Conservation (phyloP, 805 yeast genomes). For the Hanseniaspora jakobsenii region DNA sequence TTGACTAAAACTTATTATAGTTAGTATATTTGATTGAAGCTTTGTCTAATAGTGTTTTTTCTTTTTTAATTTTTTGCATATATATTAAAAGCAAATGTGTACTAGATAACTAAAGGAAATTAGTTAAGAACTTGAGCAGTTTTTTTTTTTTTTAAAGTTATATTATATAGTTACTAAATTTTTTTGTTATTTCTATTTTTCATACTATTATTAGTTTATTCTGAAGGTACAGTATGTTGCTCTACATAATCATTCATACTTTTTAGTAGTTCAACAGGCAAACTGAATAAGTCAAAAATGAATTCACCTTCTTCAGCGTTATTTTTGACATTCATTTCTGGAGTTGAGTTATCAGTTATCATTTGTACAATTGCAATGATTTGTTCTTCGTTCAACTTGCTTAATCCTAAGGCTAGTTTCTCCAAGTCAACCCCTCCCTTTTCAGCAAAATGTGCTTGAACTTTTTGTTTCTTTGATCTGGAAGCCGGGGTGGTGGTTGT, state of each 20-base stretch:
- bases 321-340: slow-evolving; percentile 90
- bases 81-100: too few relatives aligned
- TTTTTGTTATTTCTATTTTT: not conserved
- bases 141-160: too few relatives aligned
- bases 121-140: too few relatives aligned
- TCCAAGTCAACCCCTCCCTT: slow-evolving; percentile 80
- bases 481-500: slow-evolving; percentile 8
- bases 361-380: slow-evolving; percentile 88
- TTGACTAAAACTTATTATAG: too few relatives aligned
- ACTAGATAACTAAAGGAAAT: too few relatives aligned
- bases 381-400: slow-evolving; percentile 84
- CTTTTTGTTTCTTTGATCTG: slow-evolving; percentile 27
- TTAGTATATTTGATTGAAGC: too few relatives aligned
- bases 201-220: slow-evolving; percentile 17
- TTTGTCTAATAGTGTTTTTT: too few relatives aligned
- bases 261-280: slow-evolving; percentile 81
- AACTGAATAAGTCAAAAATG: slow-evolving; percentile 85
- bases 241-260: slow-evolving; percentile 91
- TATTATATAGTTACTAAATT: too few relatives aligned
- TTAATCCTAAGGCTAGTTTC: slow-evolving; percentile 76
- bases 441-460: slow-evolving; percentile 27
- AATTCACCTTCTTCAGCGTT: slow-evolving; percentile 96
- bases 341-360: slow-evolving; percentile 91
- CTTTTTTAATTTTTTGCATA: too few relatives aligned
- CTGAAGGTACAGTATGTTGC: slow-evolving; percentile 37